Base-by-base conservation (phyloP, 2,329 filamentous ascomycete species). In the Colletotrichum cuscutae region DNA sequence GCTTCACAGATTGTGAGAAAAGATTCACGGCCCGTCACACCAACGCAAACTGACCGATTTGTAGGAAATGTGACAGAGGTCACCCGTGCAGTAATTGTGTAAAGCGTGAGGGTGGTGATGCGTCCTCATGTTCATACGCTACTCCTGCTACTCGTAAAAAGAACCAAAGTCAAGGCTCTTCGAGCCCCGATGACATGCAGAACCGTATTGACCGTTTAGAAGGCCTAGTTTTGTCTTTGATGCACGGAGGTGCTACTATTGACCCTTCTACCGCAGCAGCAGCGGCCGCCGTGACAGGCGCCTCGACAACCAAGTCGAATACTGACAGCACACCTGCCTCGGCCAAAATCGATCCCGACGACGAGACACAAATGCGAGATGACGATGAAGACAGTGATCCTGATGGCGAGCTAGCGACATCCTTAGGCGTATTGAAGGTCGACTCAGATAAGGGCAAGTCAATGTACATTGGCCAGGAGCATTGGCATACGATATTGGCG, bases 131-230 rank as follows among this genome's bases (percentile, higher is more conserved):
- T 85, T 93, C 93, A 76, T 98, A 98, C 86, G 95, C 95, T 59
- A 88, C 91, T 64, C 92, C 91, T 49, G 83, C 86, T 37, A 86
- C 85, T 65, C 90, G 94, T 77, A 97, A 94, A 83, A 97, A 94
- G 87, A 91, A 86, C 79, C 89, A 92, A 82, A 89, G 84, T 84
- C 90, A 84, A 87, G 88, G 81, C 73, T 83, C 88, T 77, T 84
- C 88, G 67, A 91, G 83, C 77, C 95, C 96, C 62, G 95, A 98
- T 88, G 96, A 98, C 83, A 98, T 98, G 96, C 96, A 98, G 85
- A 97, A 97, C 80, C 93, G 97, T 81, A 98, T 98, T 84, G 95
- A 98, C 86, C 91, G 96, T 78, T 88, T 98, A 76, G 96, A 98
- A 88, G 93, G 94, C 77, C 86, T 98, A 81, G 96, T 98, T 74